Conservation (phyloP, 2,329 filamentous ascomycete genomes). For the Sarocladium oryzae region DNA sequence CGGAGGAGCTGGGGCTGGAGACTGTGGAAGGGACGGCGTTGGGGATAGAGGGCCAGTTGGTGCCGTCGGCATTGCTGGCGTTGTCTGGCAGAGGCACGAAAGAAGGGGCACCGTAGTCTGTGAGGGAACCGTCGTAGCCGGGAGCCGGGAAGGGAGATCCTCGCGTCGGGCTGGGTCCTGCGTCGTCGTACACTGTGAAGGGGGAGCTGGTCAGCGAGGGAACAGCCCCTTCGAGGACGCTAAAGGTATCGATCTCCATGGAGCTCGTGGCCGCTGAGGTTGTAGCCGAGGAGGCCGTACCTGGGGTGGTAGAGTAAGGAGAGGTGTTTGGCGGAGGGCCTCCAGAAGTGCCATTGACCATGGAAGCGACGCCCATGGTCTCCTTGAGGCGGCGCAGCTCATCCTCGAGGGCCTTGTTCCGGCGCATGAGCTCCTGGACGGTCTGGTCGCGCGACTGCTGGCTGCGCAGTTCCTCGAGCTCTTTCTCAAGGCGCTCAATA, state of each 20-base stretch:
- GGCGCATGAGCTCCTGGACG: slow-evolving; percentile 44
- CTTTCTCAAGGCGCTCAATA: slow-evolving; percentile 70
- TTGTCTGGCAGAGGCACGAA: slow-evolving; percentile 23
- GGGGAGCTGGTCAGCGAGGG: slow-evolving; percentile 12
- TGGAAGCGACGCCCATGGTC: slow-evolving; percentile 30
- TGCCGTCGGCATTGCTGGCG: slow-evolving; percentile 36
- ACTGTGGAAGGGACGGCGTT: slow-evolving; percentile 41
- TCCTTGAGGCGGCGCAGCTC: slow-evolving; percentile 42
- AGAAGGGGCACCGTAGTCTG: slow-evolving; percentile 32
- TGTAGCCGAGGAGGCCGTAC: slow-evolving; percentile 23
- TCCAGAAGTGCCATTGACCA: background rate
- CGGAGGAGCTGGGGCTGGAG: slow-evolving; percentile 46
- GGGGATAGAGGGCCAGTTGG: slow-evolving; percentile 34
- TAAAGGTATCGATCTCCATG: slow-evolving; percentile 12
- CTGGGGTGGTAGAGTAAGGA: slow-evolving; percentile 32
- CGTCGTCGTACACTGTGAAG: slow-evolving; percentile 34
- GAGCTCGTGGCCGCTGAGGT: slow-evolving; percentile 11
- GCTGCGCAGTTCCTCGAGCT: slow-evolving; percentile 63
- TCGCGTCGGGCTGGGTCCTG: slow-evolving; percentile 35
- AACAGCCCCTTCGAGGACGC: background rate
- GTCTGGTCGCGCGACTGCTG: slow-evolving; percentile 41
- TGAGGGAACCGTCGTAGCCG: slow-evolving; percentile 32
- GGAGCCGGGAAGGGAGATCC: slow-evolving; percentile 35
- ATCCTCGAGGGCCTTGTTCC: slow-evolving; percentile 48
- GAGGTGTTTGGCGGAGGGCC: slow-evolving; percentile 28